These are phyloP conservation scores for Cladosporium sp. DNA, from an alignment of 2,329 filamentous ascomycete genomes.

Conservation along the genomic window DNA sequence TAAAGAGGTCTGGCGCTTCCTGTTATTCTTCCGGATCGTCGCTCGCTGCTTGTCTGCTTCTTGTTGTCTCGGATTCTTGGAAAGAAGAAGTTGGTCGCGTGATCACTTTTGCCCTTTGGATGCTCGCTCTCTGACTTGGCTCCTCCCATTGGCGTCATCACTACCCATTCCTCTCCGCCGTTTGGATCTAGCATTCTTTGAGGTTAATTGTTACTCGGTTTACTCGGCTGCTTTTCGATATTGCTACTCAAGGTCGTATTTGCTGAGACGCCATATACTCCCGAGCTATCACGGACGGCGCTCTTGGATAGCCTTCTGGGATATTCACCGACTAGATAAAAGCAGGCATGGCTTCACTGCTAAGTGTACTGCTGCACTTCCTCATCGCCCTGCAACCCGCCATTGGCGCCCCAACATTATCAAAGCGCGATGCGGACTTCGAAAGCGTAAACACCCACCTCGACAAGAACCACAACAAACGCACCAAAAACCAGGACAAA, in stretches of 20 bases:
- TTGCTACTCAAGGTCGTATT: no score
- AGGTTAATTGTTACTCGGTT: no score
- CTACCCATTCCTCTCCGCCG: background rate
- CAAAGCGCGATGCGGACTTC: conserved; percentile 39
- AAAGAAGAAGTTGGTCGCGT: background rate
- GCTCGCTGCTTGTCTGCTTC: background rate
- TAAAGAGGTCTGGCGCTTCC: no score
- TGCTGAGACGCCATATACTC: background rate
- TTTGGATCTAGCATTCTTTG: background rate
- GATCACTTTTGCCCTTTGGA: background rate
- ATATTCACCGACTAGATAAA: no score
- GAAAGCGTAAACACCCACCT: conserved; percentile 39
- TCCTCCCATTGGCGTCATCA: conserved; percentile 1
- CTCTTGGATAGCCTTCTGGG: no score
- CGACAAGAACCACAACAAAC: conserved; percentile 36
- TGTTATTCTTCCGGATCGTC: no score
- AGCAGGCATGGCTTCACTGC: background rate
- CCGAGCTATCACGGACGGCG: background rate
- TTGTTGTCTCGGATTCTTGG: background rate
- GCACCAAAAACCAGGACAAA: conserved; percentile 34
- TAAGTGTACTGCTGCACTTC: conserved; percentile 7
- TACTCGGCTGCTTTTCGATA: background rate
- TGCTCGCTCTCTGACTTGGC: background rate
- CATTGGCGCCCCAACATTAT: conserved; percentile 7
- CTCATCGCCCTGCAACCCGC: conserved; percentile 6